These are phyloP conservation scores for Dipteronia dyeriana DNA, from an alignment of 345 rosid genomes.

Conservation along the genomic window DNA sequence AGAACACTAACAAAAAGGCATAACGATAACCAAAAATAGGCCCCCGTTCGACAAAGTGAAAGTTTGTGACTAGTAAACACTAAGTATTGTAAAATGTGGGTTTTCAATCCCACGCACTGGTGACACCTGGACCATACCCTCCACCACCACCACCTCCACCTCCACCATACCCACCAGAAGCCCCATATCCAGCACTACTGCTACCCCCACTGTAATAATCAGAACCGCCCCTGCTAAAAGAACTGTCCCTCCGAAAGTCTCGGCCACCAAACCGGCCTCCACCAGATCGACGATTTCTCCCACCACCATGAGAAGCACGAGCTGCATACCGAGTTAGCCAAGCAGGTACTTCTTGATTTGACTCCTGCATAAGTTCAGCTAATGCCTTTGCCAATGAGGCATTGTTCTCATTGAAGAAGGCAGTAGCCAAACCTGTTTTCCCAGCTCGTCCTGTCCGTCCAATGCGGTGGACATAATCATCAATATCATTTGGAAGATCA, in stretches of 20 bases:
- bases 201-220: conserved; percentile 65
- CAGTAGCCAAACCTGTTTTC: conserved; percentile 87
- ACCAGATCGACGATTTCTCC: conserved; percentile 74
- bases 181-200: conserved; percentile 38
- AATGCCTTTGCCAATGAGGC: conserved; percentile 67
- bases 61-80: conserved; percentile 24
- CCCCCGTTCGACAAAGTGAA: conserved; percentile 21
- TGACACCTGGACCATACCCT: conserved; percentile 51
- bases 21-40: background rate
- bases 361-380: conserved; percentile 85
- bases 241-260: conserved; percentile 75
- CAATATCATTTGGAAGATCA: conserved; percentile 95
- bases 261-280: conserved; percentile 94
- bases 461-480: conserved; percentile 95
- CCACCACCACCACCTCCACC: conserved; percentile 29
- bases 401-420: conserved; percentile 89
- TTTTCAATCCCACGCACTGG: conserved; percentile 77
- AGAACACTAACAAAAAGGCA: conserved; percentile 26
- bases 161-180: conserved; percentile 40
- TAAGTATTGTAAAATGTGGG: conserved; percentile 14
- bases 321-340: conserved; percentile 89
- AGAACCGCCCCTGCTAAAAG: conserved; percentile 56
- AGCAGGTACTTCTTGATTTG: conserved; percentile 92
- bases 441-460: conserved; percentile 99
- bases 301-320: conserved; percentile 57